Conservation (phyloP, 1,139 yeast genomes). For the Yamadazyma dushanensis region DNA sequence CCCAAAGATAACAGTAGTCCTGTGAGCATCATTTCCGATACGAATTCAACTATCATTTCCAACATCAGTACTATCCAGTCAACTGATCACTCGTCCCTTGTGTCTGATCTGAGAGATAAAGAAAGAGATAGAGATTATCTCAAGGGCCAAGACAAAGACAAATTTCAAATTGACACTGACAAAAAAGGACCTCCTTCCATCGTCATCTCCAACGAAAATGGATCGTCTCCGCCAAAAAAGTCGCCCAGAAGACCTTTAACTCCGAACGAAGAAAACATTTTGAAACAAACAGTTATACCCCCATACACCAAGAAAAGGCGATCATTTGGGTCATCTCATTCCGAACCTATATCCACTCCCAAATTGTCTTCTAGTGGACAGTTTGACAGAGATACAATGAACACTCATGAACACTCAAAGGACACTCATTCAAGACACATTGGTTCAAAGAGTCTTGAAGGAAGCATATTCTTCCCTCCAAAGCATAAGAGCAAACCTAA, state of each 20-base stretch:
- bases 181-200: slow-evolving; percentile 19
- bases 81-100: slow-evolving; percentile 33
- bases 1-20: slow-evolving; percentile 23
- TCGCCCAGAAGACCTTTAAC: slow-evolving; percentile 30
- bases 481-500: slow-evolving; percentile 13
- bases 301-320: slow-evolving; percentile 13
- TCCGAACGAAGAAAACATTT: slow-evolving; percentile 29
- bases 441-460: too few species aligned
- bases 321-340: slow-evolving; percentile 1
- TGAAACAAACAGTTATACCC: slow-evolving; percentile 32
- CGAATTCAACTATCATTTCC: slow-evolving; percentile 30
- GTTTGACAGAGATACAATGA: background rate
- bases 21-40: slow-evolving; percentile 27
- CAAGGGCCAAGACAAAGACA: background rate
- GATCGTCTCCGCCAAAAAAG: slow-evolving; percentile 8
- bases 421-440: too few species aligned
- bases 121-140: slow-evolving; percentile 1
- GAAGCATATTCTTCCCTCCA: background rate
- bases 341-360: background rate
- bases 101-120: slow-evolving; percentile 19
- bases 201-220: slow-evolving; percentile 18
- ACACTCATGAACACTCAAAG: background rate
- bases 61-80: slow-evolving; percentile 32
- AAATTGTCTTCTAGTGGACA: background rate
- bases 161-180: slow-evolving; percentile 8